These are phyloP conservation scores for Cenchrus purpureus DNA, from an alignment of 176 grass and related monocot species.

Conservation along the genomic window DNA sequence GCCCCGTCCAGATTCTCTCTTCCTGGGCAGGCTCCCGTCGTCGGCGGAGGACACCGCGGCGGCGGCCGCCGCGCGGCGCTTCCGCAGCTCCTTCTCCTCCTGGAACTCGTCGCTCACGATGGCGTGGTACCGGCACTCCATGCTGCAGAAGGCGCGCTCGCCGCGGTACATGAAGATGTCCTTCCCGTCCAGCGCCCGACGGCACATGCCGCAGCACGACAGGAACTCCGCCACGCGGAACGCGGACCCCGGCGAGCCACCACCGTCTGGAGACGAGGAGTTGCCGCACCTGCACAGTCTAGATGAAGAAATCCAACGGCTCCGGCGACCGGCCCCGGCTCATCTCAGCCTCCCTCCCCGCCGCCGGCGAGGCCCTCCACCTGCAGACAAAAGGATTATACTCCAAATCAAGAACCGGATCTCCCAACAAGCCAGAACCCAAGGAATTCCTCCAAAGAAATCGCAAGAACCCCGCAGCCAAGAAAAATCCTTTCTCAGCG, in stretches of 20 bases:
- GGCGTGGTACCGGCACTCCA: constrained; percentile 82
- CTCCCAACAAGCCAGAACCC: too few relatives aligned
- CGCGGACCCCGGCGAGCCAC: background rate
- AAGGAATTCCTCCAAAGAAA: too few relatives aligned
- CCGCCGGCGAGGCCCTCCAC: constrained; percentile 1
- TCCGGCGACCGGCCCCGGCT: constrained; percentile 74
- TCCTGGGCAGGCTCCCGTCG: background rate
- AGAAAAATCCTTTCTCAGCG: too few relatives aligned
- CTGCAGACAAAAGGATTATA: constrained; percentile 34
- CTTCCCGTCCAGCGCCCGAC: constrained; percentile 71
- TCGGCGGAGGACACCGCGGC: background rate
- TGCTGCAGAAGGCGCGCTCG: constrained; percentile 93
- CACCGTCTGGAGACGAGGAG: background rate
- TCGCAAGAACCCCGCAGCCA: too few relatives aligned
- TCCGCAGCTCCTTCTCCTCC: constrained; percentile 56
- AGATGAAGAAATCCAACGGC: constrained; percentile 95
- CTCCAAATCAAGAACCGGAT: too few relatives aligned
- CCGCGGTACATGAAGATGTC: constrained; percentile 97
- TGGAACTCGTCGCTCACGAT: constrained; percentile 79
- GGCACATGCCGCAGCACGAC: constrained; percentile 64
- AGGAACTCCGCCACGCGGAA: constrained; percentile 75
- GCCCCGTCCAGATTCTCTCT: background rate
- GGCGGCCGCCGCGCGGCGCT: constrained; percentile 20
- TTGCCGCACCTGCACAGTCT: constrained; percentile 71
- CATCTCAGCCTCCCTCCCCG: constrained; percentile 59